Percentiles rank a stretch among this genome's conserved stretches.
Conservation (phyloP, 176 grass and related monocot genomes). For the Triticum dicoccoides region DNA sequence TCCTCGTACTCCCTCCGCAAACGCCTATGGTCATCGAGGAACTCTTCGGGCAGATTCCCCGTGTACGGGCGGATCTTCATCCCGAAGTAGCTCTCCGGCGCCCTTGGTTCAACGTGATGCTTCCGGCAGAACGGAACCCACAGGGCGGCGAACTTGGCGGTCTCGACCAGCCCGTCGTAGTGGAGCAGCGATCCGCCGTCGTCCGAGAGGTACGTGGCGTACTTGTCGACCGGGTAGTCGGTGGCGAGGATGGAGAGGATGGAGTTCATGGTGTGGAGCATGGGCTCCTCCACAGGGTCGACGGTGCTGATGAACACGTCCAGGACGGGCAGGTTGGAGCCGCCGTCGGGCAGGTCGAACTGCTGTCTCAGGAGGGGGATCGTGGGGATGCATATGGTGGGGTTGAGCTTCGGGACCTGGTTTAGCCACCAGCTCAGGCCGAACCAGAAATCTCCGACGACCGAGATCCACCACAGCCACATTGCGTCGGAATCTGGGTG, state of each 20-base stretch:
- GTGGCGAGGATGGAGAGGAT: conserved; percentile 48
- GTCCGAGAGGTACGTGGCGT: conserved; percentile 46
- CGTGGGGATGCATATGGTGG: conserved; percentile 23
- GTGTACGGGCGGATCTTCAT: conserved; percentile 24
- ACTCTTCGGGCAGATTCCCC: conserved; percentile 38
- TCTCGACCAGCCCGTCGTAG: conserved; percentile 45
- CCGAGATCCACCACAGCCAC: conserved; percentile 52
- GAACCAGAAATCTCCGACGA: conserved; percentile 49
- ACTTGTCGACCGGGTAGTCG: conserved; percentile 50
- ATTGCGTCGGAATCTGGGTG: conserved; percentile 35
- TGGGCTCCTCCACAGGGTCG: conserved; percentile 47
- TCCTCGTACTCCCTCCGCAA: conserved; percentile 40
- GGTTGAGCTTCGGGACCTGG: conserved; percentile 39
- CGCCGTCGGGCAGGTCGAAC: conserved; percentile 41
- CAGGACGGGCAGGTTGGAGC: conserved; percentile 35
- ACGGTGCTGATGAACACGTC: conserved; percentile 51
- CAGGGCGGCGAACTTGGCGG: conserved; percentile 28
- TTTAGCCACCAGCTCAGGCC: conserved; percentile 42
- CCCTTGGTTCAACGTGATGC: conserved; percentile 47
- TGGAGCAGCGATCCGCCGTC: conserved; percentile 44
- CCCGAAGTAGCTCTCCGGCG: conserved; percentile 46
- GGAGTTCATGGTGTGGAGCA: conserved; percentile 49
- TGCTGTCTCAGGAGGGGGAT: conserved; percentile 30
- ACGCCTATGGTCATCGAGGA: conserved; percentile 2
- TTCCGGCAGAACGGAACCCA: conserved; percentile 61